These are phyloP conservation scores for Nicotiana undulata DNA, from an alignment of 257 asterid genomes.

Conservation along the genomic window DNA sequence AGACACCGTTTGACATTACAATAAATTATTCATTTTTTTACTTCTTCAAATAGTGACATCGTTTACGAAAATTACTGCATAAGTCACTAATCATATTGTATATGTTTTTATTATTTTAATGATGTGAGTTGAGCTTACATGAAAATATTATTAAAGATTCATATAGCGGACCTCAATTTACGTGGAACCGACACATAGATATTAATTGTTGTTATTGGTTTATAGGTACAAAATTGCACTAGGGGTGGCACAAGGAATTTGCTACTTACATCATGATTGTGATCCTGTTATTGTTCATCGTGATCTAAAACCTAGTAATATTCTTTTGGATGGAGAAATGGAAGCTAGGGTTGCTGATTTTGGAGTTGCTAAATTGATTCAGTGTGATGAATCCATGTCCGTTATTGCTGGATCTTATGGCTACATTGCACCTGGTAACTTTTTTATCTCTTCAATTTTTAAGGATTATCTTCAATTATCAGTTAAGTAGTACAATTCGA, in stretches of 20 bases:
- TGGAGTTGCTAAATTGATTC: slow-evolving; percentile 74
- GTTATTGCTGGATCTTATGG: slow-evolving; percentile 93
- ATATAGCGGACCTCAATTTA: accelerated
- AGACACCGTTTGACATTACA: no score
- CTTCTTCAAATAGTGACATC: no score
- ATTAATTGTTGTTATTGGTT: background rate
- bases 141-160: no score
- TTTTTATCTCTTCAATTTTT: background rate
- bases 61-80: no score
- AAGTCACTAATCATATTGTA: no score
- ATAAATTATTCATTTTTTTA: no score
- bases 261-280: slow-evolving; percentile 84
- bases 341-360: slow-evolving; percentile 91
- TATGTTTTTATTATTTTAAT: no score
- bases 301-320: slow-evolving; percentile 69
- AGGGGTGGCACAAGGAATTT: slow-evolving; percentile 89
- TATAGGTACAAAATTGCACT: slow-evolving; percentile 63
- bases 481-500: no score
- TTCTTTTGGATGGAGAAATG: slow-evolving; percentile 63
- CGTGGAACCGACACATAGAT: no score
- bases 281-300: slow-evolving; percentile 78
- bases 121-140: no score
- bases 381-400: slow-evolving; percentile 62
- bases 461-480: background rate
- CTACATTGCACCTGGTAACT: slow-evolving; percentile 88